phyloP scores from a whole-genome alignment of 805 yeast genomes.

The Wickerhamiella alocasiicola region DNA sequence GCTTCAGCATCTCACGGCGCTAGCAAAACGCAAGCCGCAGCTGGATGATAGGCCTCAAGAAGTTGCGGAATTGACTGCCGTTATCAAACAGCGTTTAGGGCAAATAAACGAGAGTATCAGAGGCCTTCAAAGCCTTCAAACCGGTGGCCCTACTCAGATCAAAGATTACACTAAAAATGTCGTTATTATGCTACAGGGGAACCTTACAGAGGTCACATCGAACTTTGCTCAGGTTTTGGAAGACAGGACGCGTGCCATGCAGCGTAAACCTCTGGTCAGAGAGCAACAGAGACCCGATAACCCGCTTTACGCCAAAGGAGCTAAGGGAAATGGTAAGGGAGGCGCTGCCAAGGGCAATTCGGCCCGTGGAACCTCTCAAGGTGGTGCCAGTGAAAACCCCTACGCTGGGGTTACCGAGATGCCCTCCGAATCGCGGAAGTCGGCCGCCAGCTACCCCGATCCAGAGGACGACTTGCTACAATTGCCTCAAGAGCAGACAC shows the following conservation, averaged over 20 bases:
- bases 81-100: constrained; percentile 71
- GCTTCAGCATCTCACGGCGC: constrained; percentile 62
- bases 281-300: constrained; percentile 27
- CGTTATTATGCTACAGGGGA: constrained; percentile 72
- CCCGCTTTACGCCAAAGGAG: constrained; percentile 25
- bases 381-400: constrained; percentile 17
- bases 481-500: constrained; percentile 77
- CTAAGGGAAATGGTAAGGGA: not conserved
- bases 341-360: constrained; percentile 7
- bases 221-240: constrained; percentile 85
- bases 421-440: constrained; percentile 16
- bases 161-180: constrained; percentile 73
- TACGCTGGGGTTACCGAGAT: constrained; percentile 23
- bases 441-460: not conserved
- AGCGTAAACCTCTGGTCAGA: constrained; percentile 65
- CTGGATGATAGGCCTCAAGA: constrained; percentile 92
- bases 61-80: constrained; percentile 79
- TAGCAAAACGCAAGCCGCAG: constrained; percentile 82
- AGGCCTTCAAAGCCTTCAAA: constrained; percentile 42
- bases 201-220: constrained; percentile 83
- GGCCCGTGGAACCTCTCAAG: constrained; percentile 14
- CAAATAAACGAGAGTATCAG: constrained; percentile 61
- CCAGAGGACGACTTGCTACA: constrained; percentile 38
- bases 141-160: constrained; percentile 39
- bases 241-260: constrained; percentile 70